These are phyloP conservation scores for Trichomonas vaginalis DNA, from an alignment of 208 protist species.

Conservation along the genomic window DNA sequence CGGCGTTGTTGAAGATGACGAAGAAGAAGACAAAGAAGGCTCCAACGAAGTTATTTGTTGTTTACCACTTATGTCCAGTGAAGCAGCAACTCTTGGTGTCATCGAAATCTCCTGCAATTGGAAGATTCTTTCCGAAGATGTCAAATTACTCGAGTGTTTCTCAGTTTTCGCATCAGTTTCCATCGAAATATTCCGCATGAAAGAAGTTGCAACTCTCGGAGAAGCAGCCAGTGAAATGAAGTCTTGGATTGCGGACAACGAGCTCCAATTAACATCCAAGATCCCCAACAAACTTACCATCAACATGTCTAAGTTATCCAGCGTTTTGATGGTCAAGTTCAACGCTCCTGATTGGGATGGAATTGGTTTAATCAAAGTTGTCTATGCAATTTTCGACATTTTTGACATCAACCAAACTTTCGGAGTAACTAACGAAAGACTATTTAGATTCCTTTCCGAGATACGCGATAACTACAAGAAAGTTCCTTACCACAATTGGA, in stretches of 20 bases:
- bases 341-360: background rate
- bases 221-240: background rate
- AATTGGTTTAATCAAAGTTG: background rate
- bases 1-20: background rate
- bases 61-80: background rate
- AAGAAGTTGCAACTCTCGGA: background rate
- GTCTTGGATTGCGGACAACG: background rate
- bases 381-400: constrained; percentile 21
- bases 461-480: constrained; percentile 24
- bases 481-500: constrained; percentile 54
- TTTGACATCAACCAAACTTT: constrained; percentile 24
- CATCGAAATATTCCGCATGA: background rate
- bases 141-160: background rate
- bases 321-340: background rate
- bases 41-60: background rate
- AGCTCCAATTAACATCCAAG: background rate
- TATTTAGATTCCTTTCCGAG: constrained; percentile 14
- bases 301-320: background rate
- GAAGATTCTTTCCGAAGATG: background rate
- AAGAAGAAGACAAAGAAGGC: background rate
- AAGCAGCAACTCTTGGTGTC: background rate
- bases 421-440: background rate
- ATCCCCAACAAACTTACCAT: background rate
- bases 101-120: background rate
- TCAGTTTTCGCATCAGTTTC: constrained; percentile 6